A percentile compares a stretch with the other conserved stretches of the same genome.
Evolutionary conservation across 768 basidiomycete genomes (phyloP).

Genomic region (Kwoniella botswanensis): DNA sequence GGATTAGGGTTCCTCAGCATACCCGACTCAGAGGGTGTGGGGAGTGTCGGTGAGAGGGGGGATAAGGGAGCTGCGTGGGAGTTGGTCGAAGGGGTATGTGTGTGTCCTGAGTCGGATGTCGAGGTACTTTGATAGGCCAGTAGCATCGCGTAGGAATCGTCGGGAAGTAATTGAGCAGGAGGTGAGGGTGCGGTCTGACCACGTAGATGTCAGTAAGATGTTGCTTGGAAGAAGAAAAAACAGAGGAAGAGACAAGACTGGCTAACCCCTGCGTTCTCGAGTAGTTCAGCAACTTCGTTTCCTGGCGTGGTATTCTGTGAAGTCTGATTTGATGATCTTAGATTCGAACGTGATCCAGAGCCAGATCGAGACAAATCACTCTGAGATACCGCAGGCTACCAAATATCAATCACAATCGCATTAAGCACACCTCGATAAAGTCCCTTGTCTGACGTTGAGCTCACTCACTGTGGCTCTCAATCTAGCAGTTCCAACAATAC

Average conservation of each 20-base stretch:
- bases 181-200: constrained; percentile 11
- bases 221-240: not conserved
- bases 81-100: constrained; percentile 3
- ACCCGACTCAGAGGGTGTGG: constrained; percentile 23
- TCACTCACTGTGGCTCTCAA: constrained; percentile 37
- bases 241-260: not conserved
- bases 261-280: constrained; percentile 23
- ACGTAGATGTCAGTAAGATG: not conserved
- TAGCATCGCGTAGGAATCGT: constrained; percentile 45
- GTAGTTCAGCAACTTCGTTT: constrained; percentile 7
- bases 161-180: constrained; percentile 27
- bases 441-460: too few species aligned
- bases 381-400: constrained; percentile 5
- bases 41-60: constrained; percentile 4
- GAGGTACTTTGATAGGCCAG: constrained; percentile 45
- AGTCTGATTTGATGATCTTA: not conserved
- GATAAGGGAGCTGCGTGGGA: not conserved
- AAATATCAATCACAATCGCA: not conserved
- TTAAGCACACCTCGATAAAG: not conserved
- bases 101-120: constrained; percentile 25
- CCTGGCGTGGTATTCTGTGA: constrained; percentile 8
- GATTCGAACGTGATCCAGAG: not conserved
- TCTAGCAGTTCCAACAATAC: constrained; percentile 36
- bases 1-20: constrained; percentile 27
- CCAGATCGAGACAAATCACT: constrained; percentile 2